Conservation (phyloP, 1,139 yeast genomes). For the Candida neerlandica region DNA sequence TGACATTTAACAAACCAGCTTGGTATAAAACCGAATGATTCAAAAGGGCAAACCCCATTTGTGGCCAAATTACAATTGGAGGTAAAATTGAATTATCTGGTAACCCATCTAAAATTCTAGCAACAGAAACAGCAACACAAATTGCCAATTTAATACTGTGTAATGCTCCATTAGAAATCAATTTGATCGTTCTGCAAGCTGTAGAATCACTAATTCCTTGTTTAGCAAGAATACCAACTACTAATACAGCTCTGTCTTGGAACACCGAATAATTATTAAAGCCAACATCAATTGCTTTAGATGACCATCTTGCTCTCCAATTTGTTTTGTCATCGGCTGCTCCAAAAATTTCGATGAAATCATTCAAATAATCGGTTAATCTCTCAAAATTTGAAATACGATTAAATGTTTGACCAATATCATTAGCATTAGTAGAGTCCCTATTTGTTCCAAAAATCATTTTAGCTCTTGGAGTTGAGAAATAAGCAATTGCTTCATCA, state of each 20-base stretch:
- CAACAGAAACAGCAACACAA: slow-evolving; percentile 48
- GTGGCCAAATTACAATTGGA: slow-evolving; percentile 67
- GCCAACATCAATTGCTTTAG: slow-evolving; percentile 67
- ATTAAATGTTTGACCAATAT: slow-evolving; percentile 48
- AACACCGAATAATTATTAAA: slow-evolving; percentile 61
- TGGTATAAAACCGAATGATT: slow-evolving; percentile 49
- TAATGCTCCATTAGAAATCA: slow-evolving; percentile 23
- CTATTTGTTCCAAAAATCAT: slow-evolving; percentile 80
- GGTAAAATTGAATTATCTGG: slow-evolving; percentile 56
- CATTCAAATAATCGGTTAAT: slow-evolving; percentile 62
- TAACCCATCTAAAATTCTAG: slow-evolving; percentile 67
- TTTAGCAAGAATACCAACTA: slow-evolving; percentile 71
- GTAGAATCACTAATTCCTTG: slow-evolving; percentile 64
- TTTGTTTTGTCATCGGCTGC: slow-evolving; percentile 55
- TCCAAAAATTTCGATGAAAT: slow-evolving; percentile 51
- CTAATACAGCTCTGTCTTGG: slow-evolving; percentile 71
- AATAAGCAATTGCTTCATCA: slow-evolving; percentile 54
- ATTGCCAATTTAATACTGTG: slow-evolving; percentile 39
- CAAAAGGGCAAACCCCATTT: slow-evolving; percentile 41
- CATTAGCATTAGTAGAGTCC: slow-evolving; percentile 40
- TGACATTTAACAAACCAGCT: slow-evolving; percentile 51
- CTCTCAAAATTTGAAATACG: slow-evolving; percentile 59
- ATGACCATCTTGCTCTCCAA: slow-evolving; percentile 74
- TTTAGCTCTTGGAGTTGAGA: slow-evolving; percentile 73
- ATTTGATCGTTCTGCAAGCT: slow-evolving; percentile 48